Evolutionary conservation across 768 basidiomycete genomes (phyloP).

Genomic region (Amanita muscaria): DNA sequence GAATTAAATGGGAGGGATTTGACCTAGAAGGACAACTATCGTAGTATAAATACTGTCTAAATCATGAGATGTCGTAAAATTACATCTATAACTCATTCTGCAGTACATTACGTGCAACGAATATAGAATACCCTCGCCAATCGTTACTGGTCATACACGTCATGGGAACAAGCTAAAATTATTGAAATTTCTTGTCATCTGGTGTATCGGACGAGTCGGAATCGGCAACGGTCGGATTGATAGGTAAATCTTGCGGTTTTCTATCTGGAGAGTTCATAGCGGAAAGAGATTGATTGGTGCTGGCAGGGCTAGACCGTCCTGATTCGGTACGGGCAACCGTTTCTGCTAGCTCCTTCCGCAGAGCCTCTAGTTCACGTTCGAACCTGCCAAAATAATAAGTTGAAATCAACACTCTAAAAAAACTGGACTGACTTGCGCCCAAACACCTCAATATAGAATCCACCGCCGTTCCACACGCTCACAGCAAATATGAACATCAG

Average conservation of each 20-base stretch:
- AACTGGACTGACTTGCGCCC: constrained; percentile 74
- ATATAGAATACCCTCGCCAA: too few species aligned
- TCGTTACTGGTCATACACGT: constrained; percentile 8
- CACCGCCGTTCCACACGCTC: constrained; percentile 93
- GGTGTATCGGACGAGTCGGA: constrained; percentile 11
- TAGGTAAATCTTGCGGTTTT: constrained; percentile 1
- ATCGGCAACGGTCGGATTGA: constrained; percentile 19
- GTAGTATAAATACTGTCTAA: too few species aligned
- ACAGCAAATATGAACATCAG: constrained; percentile 75
- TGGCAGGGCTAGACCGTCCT: constrained; percentile 43
- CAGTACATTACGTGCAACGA: too few species aligned
- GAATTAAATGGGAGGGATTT: constrained; percentile 46
- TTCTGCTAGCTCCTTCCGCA: constrained; percentile 86
- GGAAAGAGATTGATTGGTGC: constrained; percentile 34
- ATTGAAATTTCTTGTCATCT: constrained; percentile 23
- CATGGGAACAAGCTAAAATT: constrained; percentile 7
- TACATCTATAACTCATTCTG: too few species aligned
- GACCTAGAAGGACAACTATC: too few species aligned
- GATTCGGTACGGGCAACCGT: constrained; percentile 38
- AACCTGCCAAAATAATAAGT: constrained; percentile 44
- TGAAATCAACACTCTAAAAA: constrained; percentile 7
- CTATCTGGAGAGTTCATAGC: constrained; percentile 25
- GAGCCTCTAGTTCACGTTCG: constrained; percentile 82
- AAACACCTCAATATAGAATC: constrained; percentile 95
- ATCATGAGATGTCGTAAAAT: too few species aligned